Evolutionary conservation across 2,329 filamentous ascomycete species (phyloP).

Genomic region (Fusarium nelsonii): DNA sequence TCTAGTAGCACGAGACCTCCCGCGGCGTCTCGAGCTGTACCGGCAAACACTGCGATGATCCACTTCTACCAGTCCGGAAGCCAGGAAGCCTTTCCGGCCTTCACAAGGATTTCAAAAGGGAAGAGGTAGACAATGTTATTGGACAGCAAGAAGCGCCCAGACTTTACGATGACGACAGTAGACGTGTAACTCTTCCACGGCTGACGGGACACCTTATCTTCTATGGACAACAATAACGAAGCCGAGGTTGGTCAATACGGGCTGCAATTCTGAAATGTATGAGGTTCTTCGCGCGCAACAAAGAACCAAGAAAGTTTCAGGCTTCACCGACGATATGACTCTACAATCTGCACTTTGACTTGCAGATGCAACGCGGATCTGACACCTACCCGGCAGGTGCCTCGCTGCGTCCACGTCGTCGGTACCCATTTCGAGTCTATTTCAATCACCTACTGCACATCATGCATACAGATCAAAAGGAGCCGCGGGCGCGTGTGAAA

Average conservation of each 20-base stretch:
- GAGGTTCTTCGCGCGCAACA: not conserved
- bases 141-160: conserved; percentile 38
- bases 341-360: conserved; percentile 29
- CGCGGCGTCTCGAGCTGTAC: conserved; percentile 36
- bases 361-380: conserved; percentile 44
- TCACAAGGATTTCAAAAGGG: conserved; percentile 35
- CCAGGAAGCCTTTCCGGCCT: conserved; percentile 44
- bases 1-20: conserved; percentile 43
- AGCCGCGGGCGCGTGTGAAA: conserved; percentile 41
- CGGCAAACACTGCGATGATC: conserved; percentile 40
- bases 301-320: conserved; percentile 32
- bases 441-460: conserved; percentile 48
- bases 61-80: conserved; percentile 43
- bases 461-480: conserved; percentile 48
- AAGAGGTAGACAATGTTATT: conserved; percentile 33
- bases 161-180: conserved; percentile 45
- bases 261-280: conserved; percentile 8
- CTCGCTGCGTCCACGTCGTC: conserved; percentile 48
- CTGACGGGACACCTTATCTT: conserved; percentile 42
- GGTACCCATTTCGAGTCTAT: conserved; percentile 44
- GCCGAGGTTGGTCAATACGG: conserved; percentile 29
- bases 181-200: conserved; percentile 40
- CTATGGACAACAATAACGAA: conserved; percentile 23
- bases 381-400: conserved; percentile 41
- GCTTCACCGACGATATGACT: conserved; percentile 48